phyloP scores from a whole-genome alignment of 495 filamentous ascomycete genomes.

The Penicillium verhagenii region DNA sequence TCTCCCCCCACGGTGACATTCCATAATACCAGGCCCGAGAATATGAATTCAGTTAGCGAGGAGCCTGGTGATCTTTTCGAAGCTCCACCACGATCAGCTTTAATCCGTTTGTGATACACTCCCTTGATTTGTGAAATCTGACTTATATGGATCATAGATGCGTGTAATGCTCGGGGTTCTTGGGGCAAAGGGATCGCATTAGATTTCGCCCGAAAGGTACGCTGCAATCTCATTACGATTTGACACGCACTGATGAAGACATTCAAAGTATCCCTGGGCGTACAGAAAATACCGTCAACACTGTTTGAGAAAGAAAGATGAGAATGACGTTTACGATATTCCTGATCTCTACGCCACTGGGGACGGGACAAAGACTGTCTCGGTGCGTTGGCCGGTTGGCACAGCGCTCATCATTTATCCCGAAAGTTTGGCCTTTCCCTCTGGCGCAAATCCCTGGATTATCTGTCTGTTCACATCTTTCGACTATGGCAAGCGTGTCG shows the following conservation, averaged over 20 bases:
- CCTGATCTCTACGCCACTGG: constrained; percentile 1
- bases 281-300: constrained; percentile 34
- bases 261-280: constrained; percentile 40
- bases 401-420: constrained; percentile 48
- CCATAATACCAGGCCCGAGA: too few relatives aligned
- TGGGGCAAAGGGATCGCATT: constrained; percentile 48
- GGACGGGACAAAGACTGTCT: background rate
- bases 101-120: constrained; percentile 41
- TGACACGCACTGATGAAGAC: background rate
- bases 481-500: constrained; percentile 29
- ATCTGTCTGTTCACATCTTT: constrained; percentile 48
- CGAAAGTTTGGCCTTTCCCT: constrained; percentile 21
- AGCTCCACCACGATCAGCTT: constrained; percentile 38
- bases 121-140: background rate
- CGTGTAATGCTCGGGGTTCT: constrained; percentile 44
- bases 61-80: constrained; percentile 43
- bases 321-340: constrained; percentile 8
- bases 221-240: background rate
- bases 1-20: too few relatives aligned
- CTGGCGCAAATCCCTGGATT: constrained; percentile 39
- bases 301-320: constrained; percentile 21
- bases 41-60: constrained; percentile 18
- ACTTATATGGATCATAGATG: constrained; percentile 32
- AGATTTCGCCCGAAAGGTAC: constrained; percentile 34
- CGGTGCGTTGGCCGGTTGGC: constrained; percentile 25